Evolutionary conservation across 208 protist species (phyloP), one percentile per base, ranked within the genome.

Genomic region (Naegleria lovaniensis): DNA sequence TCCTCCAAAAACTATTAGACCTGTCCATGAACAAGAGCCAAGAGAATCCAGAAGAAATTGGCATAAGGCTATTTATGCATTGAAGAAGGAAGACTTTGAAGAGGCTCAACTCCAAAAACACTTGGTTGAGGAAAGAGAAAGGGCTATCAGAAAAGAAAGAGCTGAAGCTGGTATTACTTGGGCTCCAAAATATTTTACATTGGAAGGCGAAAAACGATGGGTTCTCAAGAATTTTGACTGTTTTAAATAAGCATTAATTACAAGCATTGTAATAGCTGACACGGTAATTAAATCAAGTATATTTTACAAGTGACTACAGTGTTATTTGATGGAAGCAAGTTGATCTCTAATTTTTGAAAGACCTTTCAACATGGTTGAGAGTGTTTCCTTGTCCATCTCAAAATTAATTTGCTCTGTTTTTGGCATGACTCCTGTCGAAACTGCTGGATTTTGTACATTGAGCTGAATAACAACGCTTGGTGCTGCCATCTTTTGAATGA

Each of bases 271-370:
- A 75, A 75, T n/a, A 75, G n/a, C n/a, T n/a, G 22, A n/a, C 6
- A 75, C 58, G 5, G n/a, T 9, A n/a, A 75, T 75, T 75, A 29
- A n/a, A 75, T 29, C 58, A n/a, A n/a, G 58, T 25, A 58, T 19
- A 58, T 58, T 58, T 5, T 58, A 58, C 51, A 58, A 58, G 15
- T 58, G 15, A 58, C 15, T 58, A 19, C 9, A 19, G 15, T 58
- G 36, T 88, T 88, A 88, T 58, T 89, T 89, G 13, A 89, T 67
- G 29, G 85, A 89, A 41, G 85, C 39, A 16, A 89, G n/a, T 89
- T 89, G 85, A 89, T 89, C 85, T n/a, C 51, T 55, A 67, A 89
- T 89, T 29, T 89, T 89, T 38, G 11, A 13, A 29, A 89, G 33
- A 41, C 85, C 85, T 38, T 67, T 67, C 15, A 89, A 29, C 85